Conservation (phyloP, 768 basidiomycete species). For the Boletales sp. region DNA sequence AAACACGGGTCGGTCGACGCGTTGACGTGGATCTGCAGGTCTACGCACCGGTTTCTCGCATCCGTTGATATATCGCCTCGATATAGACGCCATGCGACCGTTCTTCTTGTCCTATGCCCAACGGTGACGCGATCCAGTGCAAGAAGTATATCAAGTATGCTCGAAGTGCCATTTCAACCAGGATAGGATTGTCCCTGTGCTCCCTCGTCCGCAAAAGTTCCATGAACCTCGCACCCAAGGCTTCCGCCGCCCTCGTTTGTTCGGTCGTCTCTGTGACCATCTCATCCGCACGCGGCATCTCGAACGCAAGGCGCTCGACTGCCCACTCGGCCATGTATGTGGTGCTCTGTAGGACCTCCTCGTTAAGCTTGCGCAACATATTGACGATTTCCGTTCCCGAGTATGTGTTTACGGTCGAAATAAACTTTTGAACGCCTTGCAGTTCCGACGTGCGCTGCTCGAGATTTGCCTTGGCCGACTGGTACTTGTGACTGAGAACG, state of each 20-base stretch:
- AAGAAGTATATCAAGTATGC: constrained; percentile 21
- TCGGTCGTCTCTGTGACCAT: constrained; percentile 1
- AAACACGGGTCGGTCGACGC: not conserved
- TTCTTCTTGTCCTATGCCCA: constrained; percentile 20
- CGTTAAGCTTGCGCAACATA: constrained; percentile 41
- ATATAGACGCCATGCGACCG: constrained; percentile 14
- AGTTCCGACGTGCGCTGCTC: constrained; percentile 40
- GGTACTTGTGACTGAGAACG: constrained; percentile 3
- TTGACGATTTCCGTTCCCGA: constrained; percentile 44
- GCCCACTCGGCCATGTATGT: constrained; percentile 43
- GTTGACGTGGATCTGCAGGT: not conserved
- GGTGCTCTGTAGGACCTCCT: constrained; percentile 43
- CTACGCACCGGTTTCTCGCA: constrained; percentile 29
- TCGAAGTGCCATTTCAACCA: constrained; percentile 32
- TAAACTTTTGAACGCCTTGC: constrained; percentile 40
- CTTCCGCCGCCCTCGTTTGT: constrained; percentile 7
- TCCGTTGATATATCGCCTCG: constrained; percentile 29
- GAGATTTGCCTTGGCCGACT: constrained; percentile 26
- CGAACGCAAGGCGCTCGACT: constrained; percentile 35
- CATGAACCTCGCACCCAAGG: constrained; percentile 15
- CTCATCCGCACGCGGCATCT: constrained; percentile 1
- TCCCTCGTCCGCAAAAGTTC: constrained; percentile 17
- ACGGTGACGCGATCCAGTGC: constrained; percentile 18
- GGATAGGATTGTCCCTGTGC: constrained; percentile 25
- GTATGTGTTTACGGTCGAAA: constrained; percentile 37